Percentiles rank a stretch among this genome's conserved stretches.
Evolutionary conservation across 106 monocot species (phyloP).

Genomic region (Iris macrosiphon): DNA sequence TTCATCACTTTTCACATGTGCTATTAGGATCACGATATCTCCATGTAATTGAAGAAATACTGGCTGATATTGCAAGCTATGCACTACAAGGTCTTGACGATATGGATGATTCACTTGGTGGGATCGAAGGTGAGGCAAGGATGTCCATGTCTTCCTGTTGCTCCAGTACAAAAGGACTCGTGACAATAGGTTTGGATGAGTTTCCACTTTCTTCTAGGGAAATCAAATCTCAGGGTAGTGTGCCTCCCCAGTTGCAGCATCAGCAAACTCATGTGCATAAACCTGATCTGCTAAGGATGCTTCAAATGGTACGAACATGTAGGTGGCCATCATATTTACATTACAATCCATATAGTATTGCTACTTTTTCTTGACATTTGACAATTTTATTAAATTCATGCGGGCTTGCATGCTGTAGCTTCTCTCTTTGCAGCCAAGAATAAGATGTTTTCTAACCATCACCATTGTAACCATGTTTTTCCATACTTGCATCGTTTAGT

Average conservation of each 20-base stretch:
- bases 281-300: slow-evolving; percentile 43
- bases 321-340: too few relatives aligned
- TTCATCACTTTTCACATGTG: slow-evolving; percentile 12
- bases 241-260: neutral
- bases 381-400: too few relatives aligned
- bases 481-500: too few relatives aligned
- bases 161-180: slow-evolving; percentile 4
- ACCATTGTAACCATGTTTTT: too few relatives aligned
- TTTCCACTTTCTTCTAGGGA: slow-evolving; percentile 14
- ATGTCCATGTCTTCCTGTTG: slow-evolving; percentile 25
- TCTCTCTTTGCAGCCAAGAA: too few relatives aligned
- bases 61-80: slow-evolving; percentile 45
- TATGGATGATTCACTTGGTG: slow-evolving; percentile 23
- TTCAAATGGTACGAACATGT: slow-evolving; percentile 49
- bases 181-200: neutral
- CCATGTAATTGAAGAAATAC: slow-evolving; percentile 33
- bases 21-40: slow-evolving; percentile 54
- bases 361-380: too few relatives aligned
- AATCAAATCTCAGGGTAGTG: neutral
- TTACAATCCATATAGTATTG: too few relatives aligned
- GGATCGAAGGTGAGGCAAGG: slow-evolving; percentile 17
- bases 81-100: slow-evolving; percentile 19
- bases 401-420: too few relatives aligned
- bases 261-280: slow-evolving; percentile 24
- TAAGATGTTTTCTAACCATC: too few relatives aligned